Evolutionary conservation across 192 early-diverging fungal species (phyloP).

Genomic region (Entomortierella chlamydospora): DNA sequence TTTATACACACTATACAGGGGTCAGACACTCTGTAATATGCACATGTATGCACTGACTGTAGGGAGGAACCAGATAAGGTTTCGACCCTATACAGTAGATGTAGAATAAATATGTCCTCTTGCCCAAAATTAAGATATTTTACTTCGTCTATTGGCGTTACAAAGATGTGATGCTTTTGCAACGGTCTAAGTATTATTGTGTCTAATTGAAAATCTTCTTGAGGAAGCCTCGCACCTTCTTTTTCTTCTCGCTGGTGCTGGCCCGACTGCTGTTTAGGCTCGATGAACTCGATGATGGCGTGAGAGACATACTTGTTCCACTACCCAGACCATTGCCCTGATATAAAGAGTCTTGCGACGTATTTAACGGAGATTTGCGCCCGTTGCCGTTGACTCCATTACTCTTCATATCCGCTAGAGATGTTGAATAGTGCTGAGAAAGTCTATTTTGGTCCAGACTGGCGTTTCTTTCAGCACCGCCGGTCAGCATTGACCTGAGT

Average conservation of each 20-base stretch:
- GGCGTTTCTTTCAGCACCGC: conserved; percentile 3
- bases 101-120: too few species aligned
- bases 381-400: not conserved
- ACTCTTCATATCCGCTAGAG: conserved; percentile 3
- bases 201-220: conserved; percentile 51
- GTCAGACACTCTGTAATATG: too few species aligned
- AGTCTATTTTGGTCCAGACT: conserved; percentile 25
- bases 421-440: conserved; percentile 14
- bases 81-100: too few species aligned
- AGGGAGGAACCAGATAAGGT: too few species aligned
- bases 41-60: too few species aligned
- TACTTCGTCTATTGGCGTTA: too few species aligned
- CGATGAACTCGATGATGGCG: conserved; percentile 19
- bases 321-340: not conserved
- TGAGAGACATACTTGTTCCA: not conserved
- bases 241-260: conserved; percentile 39
- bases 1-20: too few species aligned
- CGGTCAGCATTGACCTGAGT: conserved; percentile 31
- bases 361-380: conserved; percentile 9
- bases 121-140: too few species aligned
- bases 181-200: too few species aligned
- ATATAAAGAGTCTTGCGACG: conserved; percentile 23
- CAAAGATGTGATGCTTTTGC: too few species aligned
- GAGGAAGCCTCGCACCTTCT: conserved; percentile 48
- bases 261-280: conserved; percentile 17